Percentiles rank a stretch among this genome's conserved stretches.
phyloP scores from a whole-genome alignment of 768 basidiomycete genomes.

The Trametes villosa region DNA sequence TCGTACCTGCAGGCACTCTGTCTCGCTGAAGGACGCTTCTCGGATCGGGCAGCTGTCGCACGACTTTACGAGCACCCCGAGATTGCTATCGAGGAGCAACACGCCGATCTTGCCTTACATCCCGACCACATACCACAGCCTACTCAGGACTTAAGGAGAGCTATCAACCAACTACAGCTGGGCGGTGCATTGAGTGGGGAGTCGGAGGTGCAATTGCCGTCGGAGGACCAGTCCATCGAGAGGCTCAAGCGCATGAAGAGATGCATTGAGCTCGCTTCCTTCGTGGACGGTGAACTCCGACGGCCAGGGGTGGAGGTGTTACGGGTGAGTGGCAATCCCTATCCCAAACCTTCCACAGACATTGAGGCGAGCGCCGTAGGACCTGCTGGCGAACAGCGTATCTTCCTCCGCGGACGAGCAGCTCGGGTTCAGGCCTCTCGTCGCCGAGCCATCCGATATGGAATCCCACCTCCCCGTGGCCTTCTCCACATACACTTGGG shows the following conservation, averaged over 20 bases:
- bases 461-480: conserved; percentile 16
- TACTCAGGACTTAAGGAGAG: conserved; percentile 16
- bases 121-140: background rate
- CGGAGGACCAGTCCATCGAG: background rate
- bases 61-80: conserved; percentile 2
- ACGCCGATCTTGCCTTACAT: background rate
- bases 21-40: conserved; percentile 19
- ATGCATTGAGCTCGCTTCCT: conserved; percentile 3
- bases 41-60: background rate
- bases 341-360: background rate
- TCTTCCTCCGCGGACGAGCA: conserved; percentile 19
- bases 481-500: conserved; percentile 18
- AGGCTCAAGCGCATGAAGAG: conserved; percentile 1
- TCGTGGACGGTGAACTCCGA: conserved; percentile 11
- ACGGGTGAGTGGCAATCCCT: conserved; percentile 1
- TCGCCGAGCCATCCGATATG: background rate
- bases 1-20: conserved; percentile 28
- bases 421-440: conserved; percentile 24
- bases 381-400: conserved; percentile 11
- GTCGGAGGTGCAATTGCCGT: background rate
- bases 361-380: conserved; percentile 5
- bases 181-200: background rate
- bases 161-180: conserved; percentile 22
- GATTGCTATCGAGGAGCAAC: background rate
- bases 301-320: conserved; percentile 8